Percentiles rank a stretch among this genome's conserved stretches.
phyloP scores from a whole-genome alignment of 805 yeast genomes.

The Starmerella vaccinii region DNA sequence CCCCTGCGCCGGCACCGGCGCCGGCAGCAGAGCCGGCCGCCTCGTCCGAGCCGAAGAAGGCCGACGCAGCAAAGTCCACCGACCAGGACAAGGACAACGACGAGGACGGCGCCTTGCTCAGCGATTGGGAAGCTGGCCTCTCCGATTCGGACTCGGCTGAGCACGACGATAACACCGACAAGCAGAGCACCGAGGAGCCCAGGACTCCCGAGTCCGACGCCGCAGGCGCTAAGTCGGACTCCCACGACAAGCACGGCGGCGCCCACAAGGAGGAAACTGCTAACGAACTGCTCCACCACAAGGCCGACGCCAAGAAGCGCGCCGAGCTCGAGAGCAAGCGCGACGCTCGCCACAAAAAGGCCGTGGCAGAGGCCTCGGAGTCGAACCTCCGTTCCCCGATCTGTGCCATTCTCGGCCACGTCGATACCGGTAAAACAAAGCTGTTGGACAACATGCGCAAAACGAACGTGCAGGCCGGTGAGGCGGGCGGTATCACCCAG shows the following conservation, averaged over 20 bases:
- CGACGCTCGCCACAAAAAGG: constrained; percentile 32
- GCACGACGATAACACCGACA: constrained; percentile 11
- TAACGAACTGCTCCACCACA: constrained; percentile 12
- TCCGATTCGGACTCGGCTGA: constrained; percentile 34
- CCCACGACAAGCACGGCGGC: constrained; percentile 26
- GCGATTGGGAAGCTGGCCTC: constrained; percentile 73
- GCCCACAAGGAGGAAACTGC: constrained; percentile 19
- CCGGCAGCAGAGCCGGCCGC: constrained; percentile 26
- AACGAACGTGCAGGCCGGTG: constrained; percentile 99
- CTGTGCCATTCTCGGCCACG: constrained; percentile 98
- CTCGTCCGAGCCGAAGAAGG: constrained; percentile 20
- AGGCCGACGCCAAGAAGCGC: constrained; percentile 30
- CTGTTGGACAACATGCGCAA: constrained; percentile 94
- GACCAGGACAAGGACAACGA: constrained; percentile 35
- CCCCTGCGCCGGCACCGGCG: no score
- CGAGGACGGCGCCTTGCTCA: constrained; percentile 53
- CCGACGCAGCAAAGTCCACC: constrained; percentile 28
- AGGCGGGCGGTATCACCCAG: constrained; percentile 99
- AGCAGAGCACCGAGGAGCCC: constrained; percentile 11
- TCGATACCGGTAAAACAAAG: constrained; percentile 98
- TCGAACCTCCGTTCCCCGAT: constrained; percentile 90
- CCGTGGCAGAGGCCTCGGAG: constrained; percentile 32
- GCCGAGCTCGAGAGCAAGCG: constrained; percentile 36
- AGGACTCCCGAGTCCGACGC: constrained; percentile 14
- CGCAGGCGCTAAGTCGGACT: constrained; percentile 17